Conservation (phyloP, 108 stramenopile genomes). For the Aurantiochytrium sp. region DNA sequence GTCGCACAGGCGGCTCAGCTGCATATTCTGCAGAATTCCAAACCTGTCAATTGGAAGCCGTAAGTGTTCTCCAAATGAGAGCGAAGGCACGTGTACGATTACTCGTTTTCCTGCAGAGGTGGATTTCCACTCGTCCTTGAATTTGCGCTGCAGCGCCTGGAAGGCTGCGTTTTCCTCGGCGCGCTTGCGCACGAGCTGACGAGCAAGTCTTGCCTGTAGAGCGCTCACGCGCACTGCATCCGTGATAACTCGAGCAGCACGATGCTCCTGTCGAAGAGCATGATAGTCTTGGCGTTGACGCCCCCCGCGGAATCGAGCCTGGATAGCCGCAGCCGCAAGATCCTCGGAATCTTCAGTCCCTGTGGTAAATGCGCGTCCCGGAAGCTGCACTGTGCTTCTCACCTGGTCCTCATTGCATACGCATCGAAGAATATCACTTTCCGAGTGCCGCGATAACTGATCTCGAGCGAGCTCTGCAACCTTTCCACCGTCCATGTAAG, state of each 20-base stretch:
- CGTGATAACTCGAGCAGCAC: neutral
- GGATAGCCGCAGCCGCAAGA: neutral
- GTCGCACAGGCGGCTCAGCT: neutral
- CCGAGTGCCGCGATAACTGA: neutral
- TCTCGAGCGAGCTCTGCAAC: neutral
- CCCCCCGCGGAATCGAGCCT: neutral
- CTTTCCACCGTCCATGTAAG: slow-evolving; percentile 6
- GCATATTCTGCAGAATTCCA: neutral
- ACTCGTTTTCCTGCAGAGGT: neutral
- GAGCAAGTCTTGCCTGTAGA: neutral
- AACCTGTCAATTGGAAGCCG: neutral
- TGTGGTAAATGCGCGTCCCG: neutral
- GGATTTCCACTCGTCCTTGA: neutral
- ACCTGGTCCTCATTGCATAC: neutral
- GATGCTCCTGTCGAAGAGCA: neutral
- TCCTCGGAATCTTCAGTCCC: neutral
- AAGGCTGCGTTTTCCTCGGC: neutral
- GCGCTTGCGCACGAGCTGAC: neutral
- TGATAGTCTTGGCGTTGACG: neutral
- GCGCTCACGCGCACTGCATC: neutral
- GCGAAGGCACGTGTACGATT: neutral
- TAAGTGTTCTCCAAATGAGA: neutral
- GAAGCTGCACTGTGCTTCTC: neutral
- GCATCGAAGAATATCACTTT: neutral
- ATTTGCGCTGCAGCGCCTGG: neutral